These are phyloP conservation scores for Urtica urens DNA, from an alignment of 306 rosid species.

Conservation along the genomic window DNA sequence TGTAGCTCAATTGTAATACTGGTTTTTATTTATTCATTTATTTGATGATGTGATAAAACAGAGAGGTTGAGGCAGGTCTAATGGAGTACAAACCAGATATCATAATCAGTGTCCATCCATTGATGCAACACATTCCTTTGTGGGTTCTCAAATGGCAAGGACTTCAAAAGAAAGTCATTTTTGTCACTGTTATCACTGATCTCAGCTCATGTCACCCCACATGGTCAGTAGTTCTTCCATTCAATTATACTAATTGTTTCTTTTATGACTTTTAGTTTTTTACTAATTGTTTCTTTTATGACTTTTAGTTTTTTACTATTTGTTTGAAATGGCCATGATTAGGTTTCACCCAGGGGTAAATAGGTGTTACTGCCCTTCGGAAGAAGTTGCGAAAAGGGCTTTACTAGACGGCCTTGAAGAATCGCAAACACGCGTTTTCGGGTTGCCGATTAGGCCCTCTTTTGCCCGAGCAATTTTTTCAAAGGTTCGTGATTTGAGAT, in stretches of 20 bases:
- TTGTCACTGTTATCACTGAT: constrained; percentile 88
- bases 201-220: constrained; percentile 87
- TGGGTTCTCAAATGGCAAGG: constrained; percentile 99
- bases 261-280: constrained; percentile 6
- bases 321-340: no score
- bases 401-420: constrained; percentile 62
- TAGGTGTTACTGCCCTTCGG: constrained; percentile 90
- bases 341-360: constrained; percentile 96
- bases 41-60: constrained; percentile 22
- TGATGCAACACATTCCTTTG: constrained; percentile 96
- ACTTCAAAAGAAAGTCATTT: constrained; percentile 76
- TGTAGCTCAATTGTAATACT: constrained; percentile 11
- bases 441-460: constrained; percentile 92
- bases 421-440: constrained; percentile 55
- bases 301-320: constrained; percentile 10
- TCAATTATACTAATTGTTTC: neutral
- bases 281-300: neutral
- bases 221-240: constrained; percentile 26
- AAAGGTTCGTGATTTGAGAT: constrained; percentile 32
- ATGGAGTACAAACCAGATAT: constrained; percentile 95
- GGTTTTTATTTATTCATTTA: constrained; percentile 11
- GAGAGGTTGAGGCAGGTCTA: constrained; percentile 95
- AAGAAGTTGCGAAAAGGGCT: constrained; percentile 80
- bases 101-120: constrained; percentile 91
- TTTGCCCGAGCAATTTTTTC: constrained; percentile 79